Percentiles rank a stretch among this genome's conserved stretches.
These are phyloP conservation scores for Morella rubra DNA, from an alignment of 306 rosid genomes.

Conservation along the genomic window DNA sequence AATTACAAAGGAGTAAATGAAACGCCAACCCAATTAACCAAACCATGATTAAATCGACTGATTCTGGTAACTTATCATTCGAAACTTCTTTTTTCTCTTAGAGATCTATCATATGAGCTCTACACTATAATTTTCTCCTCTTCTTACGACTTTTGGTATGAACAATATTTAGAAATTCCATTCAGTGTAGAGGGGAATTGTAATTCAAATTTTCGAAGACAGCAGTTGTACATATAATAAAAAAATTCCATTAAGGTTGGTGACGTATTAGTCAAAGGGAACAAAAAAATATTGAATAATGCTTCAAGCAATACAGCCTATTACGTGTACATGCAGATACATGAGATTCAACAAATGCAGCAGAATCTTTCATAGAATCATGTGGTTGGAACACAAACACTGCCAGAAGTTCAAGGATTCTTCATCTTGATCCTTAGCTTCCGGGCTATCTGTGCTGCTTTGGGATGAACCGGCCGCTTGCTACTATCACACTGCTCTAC, in stretches of 20 bases:
- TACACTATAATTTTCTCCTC: too few species aligned
- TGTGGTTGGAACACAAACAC: background rate
- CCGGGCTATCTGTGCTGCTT: slow-evolving; percentile 71
- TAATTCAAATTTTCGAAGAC: too few species aligned
- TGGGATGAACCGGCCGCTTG: slow-evolving; percentile 72
- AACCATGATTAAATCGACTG: too few species aligned
- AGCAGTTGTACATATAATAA: too few species aligned
- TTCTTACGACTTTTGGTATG: too few species aligned
- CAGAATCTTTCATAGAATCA: background rate
- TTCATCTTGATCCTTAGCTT: slow-evolving; percentile 90
- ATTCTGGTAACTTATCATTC: too few species aligned
- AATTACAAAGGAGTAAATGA: too few species aligned
- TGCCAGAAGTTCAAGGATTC: slow-evolving; percentile 52
- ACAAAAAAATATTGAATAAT: background rate
- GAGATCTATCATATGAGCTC: too few species aligned
- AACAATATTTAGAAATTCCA: too few species aligned
- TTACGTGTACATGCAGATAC: background rate
- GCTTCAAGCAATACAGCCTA: background rate
- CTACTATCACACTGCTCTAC: slow-evolving; percentile 62
- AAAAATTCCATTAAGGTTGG: background rate
- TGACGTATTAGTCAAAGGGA: background rate
- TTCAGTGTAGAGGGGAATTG: too few species aligned
- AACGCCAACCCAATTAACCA: too few species aligned
- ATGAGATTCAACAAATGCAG: background rate
- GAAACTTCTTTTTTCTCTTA: too few species aligned